A percentile compares a stretch with the other conserved stretches of the same genome.
phyloP scores from a whole-genome alignment of 345 rosid species.

The Pistacia integerrima region DNA sequence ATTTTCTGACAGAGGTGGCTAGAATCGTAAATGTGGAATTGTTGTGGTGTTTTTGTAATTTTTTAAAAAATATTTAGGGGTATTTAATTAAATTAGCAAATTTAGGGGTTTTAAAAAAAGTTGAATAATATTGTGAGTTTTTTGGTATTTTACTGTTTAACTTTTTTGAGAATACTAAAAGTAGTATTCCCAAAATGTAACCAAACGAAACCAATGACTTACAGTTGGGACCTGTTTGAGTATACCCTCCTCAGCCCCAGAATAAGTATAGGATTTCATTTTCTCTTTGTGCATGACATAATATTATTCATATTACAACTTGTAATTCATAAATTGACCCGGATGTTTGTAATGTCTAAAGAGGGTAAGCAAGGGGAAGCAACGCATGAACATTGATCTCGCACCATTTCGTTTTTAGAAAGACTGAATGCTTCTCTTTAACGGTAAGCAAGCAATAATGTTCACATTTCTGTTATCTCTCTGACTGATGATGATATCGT shows the following conservation, averaged over 20 bases:
- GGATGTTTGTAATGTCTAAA: constrained; percentile 19
- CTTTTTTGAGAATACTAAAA: too few species aligned
- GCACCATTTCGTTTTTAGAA: constrained; percentile 62
- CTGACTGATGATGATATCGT: background rate
- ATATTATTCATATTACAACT: background rate
- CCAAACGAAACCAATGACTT: background rate
- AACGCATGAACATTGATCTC: constrained; percentile 72
- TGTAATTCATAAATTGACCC: constrained; percentile 10
- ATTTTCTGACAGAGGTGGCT: too few species aligned
- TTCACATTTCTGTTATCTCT: background rate
- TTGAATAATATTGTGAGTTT: too few species aligned
- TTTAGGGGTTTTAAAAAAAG: too few species aligned
- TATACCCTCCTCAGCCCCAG: background rate
- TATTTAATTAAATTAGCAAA: too few species aligned
- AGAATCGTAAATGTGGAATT: too few species aligned
- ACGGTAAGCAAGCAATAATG: constrained; percentile 13
- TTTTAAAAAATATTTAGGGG: too few species aligned
- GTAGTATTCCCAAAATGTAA: too few species aligned
- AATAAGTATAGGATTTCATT: background rate
- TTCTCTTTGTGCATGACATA: background rate
- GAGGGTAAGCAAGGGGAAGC: constrained; percentile 92
- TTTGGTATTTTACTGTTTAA: too few species aligned
- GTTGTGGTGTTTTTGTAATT: too few species aligned
- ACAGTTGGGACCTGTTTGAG: background rate
- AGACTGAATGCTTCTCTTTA: constrained; percentile 1